Conservation (phyloP, 306 rosid species). For the Quercus glauca region DNA sequence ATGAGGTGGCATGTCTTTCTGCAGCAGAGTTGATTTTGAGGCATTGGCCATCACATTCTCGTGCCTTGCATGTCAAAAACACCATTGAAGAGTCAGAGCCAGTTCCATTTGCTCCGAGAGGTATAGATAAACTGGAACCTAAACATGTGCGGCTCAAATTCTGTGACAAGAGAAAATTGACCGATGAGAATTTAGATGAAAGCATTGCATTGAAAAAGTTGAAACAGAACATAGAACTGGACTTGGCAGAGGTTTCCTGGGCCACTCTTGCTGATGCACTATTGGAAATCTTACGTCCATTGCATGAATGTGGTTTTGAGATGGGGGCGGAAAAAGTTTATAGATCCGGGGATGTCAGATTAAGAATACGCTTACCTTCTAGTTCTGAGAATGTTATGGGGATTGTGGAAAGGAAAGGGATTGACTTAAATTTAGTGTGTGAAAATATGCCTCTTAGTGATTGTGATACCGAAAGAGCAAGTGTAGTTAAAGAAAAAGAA, state of each 20-base stretch:
- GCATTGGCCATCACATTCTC: constrained; percentile 98
- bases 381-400: constrained; percentile 47
- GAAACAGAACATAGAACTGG: constrained; percentile 68
- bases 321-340: constrained; percentile 30
- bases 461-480: constrained; percentile 41
- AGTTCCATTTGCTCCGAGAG: constrained; percentile 85
- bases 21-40: constrained; percentile 89
- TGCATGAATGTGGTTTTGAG: constrained; percentile 37
- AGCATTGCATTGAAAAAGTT: constrained; percentile 57
- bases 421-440: constrained; percentile 18
- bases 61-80: constrained; percentile 81
- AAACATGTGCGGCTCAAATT: constrained; percentile 85
- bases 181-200: constrained; percentile 49
- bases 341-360: constrained; percentile 69
- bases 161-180: constrained; percentile 76
- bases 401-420: constrained; percentile 47
- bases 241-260: constrained; percentile 80
- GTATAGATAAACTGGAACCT: constrained; percentile 94
- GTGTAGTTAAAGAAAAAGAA: constrained; percentile 63
- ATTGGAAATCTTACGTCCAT: constrained; percentile 55
- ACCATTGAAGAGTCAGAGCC: constrained; percentile 79
- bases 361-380: constrained; percentile 50
- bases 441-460: constrained; percentile 45
- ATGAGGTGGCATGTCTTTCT: constrained; percentile 95
- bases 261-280: constrained; percentile 72